Evolutionary conservation across 495 filamentous ascomycete species (phyloP), one percentile per base, ranked within the genome.

Genomic region (Parachaetomium inaequale): DNA sequence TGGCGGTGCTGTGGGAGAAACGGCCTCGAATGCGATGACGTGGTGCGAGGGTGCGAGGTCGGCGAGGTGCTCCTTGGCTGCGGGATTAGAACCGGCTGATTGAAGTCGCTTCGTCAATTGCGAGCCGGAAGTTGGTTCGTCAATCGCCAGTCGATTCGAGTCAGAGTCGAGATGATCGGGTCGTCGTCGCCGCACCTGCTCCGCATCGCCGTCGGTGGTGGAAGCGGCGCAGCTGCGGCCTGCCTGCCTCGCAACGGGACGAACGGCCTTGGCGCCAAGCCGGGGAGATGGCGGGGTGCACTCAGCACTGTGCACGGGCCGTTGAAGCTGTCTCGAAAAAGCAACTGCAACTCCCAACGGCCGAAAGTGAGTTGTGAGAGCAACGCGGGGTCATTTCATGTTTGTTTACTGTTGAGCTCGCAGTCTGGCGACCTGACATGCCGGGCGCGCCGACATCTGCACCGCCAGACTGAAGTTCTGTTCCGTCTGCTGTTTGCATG

Each of bases 301-400:
- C n/a, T n/a, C n/a, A n/a, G n/a, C n/a, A n/a, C n/a, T n/a, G 26
- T 28, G 60, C 60, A 62, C 60, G 53, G 60, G 43, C 52, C 60
- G 10, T 46, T 2, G 29, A n/a, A 49, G 28, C 26, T 32, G n/a
- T 23, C 40, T 34, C 4, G 28, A 38, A 38, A 59, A 51, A 43
- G 47, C 31, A 59, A 26, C 19, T 40, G 34, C 0, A 38, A 36
- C 42, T 25, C 11, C 17, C 34, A 49, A 58, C 29, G 3, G 31
- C 21, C 32, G 25, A 50, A 25, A 25, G 55, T 47, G 38, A 36
- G n/a, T 23, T 36, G 45, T 19, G 56, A 58, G 26, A 19, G 29
- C n/a, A 17, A 29, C 43, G 45, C 29, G 31, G 56, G 31, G 31
- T 55, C 14, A 28, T 29, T 17, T 32, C 19, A 59, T 49, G 56